Evolutionary conservation across 108 stramenopile species (phyloP).

Genomic region (Skeletonema grethae): DNA sequence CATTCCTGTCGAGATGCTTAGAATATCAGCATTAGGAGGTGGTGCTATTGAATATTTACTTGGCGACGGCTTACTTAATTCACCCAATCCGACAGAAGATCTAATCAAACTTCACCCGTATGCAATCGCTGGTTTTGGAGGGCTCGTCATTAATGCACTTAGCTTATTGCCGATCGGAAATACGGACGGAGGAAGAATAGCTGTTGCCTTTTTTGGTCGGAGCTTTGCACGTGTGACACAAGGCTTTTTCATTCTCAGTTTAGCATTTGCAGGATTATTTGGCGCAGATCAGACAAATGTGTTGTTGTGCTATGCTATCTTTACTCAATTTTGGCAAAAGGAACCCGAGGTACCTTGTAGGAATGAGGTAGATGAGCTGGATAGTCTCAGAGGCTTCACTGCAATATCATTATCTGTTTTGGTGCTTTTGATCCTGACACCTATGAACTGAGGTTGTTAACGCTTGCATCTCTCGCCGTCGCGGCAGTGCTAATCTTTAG

Average conservation of each 20-base stretch:
- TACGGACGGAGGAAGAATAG: slow-evolving; percentile 80
- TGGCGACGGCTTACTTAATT: slow-evolving; percentile 43
- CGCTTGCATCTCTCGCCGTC: too few relatives aligned
- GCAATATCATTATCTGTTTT: slow-evolving; percentile 55
- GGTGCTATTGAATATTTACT: slow-evolving; percentile 58
- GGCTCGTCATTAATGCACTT: slow-evolving; percentile 61
- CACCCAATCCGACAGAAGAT: slow-evolving; percentile 37
- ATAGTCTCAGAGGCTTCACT: slow-evolving; percentile 49
- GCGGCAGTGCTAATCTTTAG: too few relatives aligned
- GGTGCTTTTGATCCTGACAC: slow-evolving; percentile 54
- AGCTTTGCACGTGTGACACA: slow-evolving; percentile 59
- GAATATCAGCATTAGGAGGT: slow-evolving; percentile 55
- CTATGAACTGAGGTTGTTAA: slow-evolving; percentile 11
- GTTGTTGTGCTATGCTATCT: slow-evolving; percentile 58
- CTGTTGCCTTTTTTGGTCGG: slow-evolving; percentile 72
- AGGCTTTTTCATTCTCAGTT: slow-evolving; percentile 44
- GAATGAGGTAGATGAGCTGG: slow-evolving; percentile 76
- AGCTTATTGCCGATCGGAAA: slow-evolving; percentile 66
- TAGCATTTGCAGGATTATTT: slow-evolving; percentile 61
- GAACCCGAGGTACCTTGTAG: slow-evolving; percentile 66
- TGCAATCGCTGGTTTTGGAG: slow-evolving; percentile 61
- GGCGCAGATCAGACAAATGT: slow-evolving; percentile 62
- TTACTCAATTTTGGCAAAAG: slow-evolving; percentile 62
- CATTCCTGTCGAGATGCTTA: slow-evolving; percentile 50
- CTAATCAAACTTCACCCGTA: slow-evolving; percentile 60